Conservation (phyloP, 1,284 basidiomycete species). For the Trametes pubescens region DNA sequence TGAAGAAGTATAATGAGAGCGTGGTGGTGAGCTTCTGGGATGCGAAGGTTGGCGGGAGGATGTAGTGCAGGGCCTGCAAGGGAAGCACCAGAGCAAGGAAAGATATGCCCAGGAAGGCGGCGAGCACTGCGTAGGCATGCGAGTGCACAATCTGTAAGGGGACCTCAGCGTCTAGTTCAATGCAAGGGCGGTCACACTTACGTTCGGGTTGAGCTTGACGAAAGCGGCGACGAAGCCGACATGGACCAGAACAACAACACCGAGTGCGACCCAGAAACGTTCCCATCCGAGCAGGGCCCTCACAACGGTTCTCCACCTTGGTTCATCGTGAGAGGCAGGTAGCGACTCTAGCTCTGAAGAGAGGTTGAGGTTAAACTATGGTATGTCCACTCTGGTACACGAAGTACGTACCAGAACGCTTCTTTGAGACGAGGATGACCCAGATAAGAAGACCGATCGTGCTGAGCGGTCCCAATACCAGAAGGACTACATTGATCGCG, state of each 20-base stretch:
- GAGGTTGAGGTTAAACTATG: too few relatives aligned
- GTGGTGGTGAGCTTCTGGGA: constrained; percentile 41
- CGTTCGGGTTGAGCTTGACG: constrained; percentile 67
- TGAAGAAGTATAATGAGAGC: constrained; percentile 52
- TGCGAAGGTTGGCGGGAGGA: constrained; percentile 41
- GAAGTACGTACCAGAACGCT: constrained; percentile 30
- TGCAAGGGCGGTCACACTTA: too few relatives aligned
- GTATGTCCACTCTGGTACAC: too few relatives aligned
- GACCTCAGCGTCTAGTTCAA: background rate
- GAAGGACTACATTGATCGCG: constrained; percentile 63
- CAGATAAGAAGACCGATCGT: constrained; percentile 53
- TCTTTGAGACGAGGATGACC: constrained; percentile 34
- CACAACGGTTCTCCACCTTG: constrained; percentile 22
- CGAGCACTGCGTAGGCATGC: constrained; percentile 58
- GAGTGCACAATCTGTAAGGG: constrained; percentile 66
- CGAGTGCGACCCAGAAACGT: constrained; percentile 68
- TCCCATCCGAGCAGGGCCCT: constrained; percentile 42
- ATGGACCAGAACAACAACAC: constrained; percentile 55
- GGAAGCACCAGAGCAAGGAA: constrained; percentile 56
- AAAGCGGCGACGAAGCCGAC: constrained; percentile 57
- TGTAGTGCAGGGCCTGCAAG: constrained; percentile 45
- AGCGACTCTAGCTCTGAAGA: constrained; percentile 9
- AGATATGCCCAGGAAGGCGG: constrained; percentile 57
- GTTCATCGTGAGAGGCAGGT: constrained; percentile 6
- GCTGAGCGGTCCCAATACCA: constrained; percentile 67